Conservation (phyloP, 2,329 filamentous ascomycete species). For the Xylariomycetidae sp. region DNA sequence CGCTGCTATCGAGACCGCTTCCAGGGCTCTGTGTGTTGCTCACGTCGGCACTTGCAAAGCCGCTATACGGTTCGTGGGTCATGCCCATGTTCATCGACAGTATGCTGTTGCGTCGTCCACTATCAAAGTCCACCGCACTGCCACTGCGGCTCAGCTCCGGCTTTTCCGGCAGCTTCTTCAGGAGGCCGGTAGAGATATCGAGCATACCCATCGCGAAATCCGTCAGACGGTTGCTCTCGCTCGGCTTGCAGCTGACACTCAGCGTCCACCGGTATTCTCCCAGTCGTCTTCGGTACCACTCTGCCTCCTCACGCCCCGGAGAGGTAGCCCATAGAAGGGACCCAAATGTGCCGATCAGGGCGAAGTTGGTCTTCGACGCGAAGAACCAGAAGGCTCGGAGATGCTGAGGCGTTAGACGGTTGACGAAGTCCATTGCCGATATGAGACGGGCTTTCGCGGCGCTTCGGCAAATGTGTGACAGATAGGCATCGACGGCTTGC, state of each 20-base stretch:
- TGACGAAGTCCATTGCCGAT: slow-evolving; percentile 95
- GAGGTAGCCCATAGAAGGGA: slow-evolving; percentile 85
- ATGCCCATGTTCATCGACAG: slow-evolving; percentile 29
- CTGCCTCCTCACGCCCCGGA: slow-evolving; percentile 79
- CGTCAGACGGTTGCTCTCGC: slow-evolving; percentile 51
- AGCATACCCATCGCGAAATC: slow-evolving; percentile 74
- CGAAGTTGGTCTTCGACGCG: slow-evolving; percentile 83
- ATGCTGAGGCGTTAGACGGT: slow-evolving; percentile 79
- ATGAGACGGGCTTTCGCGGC: slow-evolving; percentile 92
- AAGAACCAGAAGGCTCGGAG: slow-evolving; percentile 92
- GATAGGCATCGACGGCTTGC: slow-evolving; percentile 63
- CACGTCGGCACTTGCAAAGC: slow-evolving; percentile 39
- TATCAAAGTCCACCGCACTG: slow-evolving; percentile 43
- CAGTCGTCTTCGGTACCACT: slow-evolving; percentile 81
- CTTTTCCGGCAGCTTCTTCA: slow-evolving; percentile 66
- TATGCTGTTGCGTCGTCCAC: slow-evolving; percentile 30
- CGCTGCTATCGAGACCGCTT: slow-evolving; percentile 45
- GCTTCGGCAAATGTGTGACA: slow-evolving; percentile 86
- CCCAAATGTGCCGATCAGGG: slow-evolving; percentile 89
- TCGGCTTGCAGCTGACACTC: slow-evolving; percentile 73
- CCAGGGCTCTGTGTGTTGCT: slow-evolving; percentile 47
- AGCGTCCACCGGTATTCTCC: slow-evolving; percentile 94
- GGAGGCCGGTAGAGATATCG: slow-evolving; percentile 62
- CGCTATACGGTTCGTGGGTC: slow-evolving; percentile 33
- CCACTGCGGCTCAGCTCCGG: slow-evolving; percentile 55